Conservation (phyloP, 768 basidiomycete genomes). For the Boletus huronensis region DNA sequence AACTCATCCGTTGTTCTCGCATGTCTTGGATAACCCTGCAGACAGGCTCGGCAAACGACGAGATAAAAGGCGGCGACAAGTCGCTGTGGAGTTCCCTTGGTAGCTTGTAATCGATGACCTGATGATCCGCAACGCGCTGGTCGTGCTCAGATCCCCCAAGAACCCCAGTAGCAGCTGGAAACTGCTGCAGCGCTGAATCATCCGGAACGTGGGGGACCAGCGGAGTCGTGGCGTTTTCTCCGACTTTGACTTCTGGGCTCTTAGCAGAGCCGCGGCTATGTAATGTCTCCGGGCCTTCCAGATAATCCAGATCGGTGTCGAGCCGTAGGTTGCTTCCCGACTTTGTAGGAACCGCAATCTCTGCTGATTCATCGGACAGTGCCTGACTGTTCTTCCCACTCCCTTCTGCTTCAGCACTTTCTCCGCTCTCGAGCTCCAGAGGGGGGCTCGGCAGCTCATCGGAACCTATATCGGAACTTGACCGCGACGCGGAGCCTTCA, state of each 20-base stretch:
- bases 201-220: neutral
- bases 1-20: constrained; percentile 93
- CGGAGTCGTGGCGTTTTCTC: neutral
- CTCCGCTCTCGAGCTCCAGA: constrained; percentile 16
- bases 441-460: constrained; percentile 12
- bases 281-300: neutral
- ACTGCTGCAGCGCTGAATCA: neutral
- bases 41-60: constrained; percentile 71
- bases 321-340: neutral
- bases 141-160: constrained; percentile 6
- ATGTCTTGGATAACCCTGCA: constrained; percentile 85
- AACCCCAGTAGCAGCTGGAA: neutral
- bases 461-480: constrained; percentile 13
- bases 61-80: constrained; percentile 55
- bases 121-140: constrained; percentile 8
- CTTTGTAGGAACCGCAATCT: neutral
- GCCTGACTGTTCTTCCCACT: constrained; percentile 5
- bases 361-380: constrained; percentile 7
- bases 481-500: constrained; percentile 6
- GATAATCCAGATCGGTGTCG: neutral
- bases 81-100: constrained; percentile 58
- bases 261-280: neutral
- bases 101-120: constrained; percentile 52
- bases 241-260: constrained; percentile 1
- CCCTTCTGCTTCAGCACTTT: constrained; percentile 10